Percentiles rank a stretch among this genome's conserved stretches.
phyloP scores from a whole-genome alignment of 202 grass and related monocot species.

The Saccharum hybrid region DNA sequence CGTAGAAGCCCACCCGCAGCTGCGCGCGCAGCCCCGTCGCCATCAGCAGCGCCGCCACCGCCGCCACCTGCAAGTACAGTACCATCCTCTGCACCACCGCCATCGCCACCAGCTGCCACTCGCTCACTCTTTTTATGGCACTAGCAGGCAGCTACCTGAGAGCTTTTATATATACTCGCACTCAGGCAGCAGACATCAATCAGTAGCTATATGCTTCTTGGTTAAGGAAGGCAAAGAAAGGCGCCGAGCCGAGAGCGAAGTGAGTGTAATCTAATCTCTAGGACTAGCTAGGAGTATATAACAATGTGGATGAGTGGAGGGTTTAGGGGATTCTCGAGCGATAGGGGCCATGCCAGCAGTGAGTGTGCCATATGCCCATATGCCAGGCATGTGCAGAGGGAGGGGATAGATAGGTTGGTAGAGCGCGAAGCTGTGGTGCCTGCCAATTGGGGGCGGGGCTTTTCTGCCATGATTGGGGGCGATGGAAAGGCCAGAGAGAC shows the following conservation, averaged over 20 bases:
- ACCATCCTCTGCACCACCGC: constrained; percentile 11
- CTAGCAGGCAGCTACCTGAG: neutral
- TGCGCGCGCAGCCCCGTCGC: constrained; percentile 55
- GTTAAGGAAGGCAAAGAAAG: constrained; percentile 50
- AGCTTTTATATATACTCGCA: neutral
- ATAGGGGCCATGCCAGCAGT: neutral
- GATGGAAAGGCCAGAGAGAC: constrained; percentile 14
- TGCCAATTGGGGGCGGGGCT: constrained; percentile 35
- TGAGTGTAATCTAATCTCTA: constrained; percentile 21
- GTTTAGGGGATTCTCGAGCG: constrained; percentile 20
- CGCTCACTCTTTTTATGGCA: constrained; percentile 39
- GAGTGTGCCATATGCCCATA: constrained; percentile 51
- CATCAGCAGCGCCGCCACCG: constrained; percentile 39
- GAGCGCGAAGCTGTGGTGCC: constrained; percentile 31
- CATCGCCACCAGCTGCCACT: constrained; percentile 25
- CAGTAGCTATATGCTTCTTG: constrained; percentile 48
- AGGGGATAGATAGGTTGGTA: constrained; percentile 45
- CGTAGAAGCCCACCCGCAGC: constrained; percentile 73
- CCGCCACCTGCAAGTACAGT: constrained; percentile 23
- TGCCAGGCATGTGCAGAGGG: constrained; percentile 47
- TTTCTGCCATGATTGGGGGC: constrained; percentile 51
- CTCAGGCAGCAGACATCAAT: neutral
- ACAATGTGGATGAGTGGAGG: neutral
- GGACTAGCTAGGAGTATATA: neutral
- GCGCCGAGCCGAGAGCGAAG: constrained; percentile 1